phyloP scores from a whole-genome alignment of 257 asterid species.

The Solanum dulcamara region DNA sequence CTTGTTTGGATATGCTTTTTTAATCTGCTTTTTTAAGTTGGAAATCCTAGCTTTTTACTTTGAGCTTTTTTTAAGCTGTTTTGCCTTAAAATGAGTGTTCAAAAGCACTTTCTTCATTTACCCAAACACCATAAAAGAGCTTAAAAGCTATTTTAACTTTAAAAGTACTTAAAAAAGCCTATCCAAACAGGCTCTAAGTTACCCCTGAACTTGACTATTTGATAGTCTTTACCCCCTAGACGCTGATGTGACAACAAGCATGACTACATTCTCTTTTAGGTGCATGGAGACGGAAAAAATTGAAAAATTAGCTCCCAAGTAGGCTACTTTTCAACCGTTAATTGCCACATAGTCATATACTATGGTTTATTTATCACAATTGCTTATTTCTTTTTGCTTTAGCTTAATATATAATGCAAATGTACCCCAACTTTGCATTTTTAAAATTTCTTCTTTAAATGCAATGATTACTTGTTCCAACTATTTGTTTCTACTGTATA shows the following conservation, averaged over 20 bases:
- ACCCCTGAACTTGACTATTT: background rate
- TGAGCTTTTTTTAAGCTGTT: no score
- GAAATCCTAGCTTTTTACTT: no score
- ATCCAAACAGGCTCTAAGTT: no score
- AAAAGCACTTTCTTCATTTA: no score
- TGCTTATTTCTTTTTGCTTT: background rate
- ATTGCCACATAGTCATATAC: background rate
- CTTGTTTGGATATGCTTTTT: no score
- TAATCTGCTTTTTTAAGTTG: no score
- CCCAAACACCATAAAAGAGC: no score
- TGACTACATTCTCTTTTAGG: background rate
- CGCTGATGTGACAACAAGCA: background rate
- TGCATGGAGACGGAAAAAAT: background rate
- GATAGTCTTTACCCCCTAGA: background rate
- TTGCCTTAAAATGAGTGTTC: no score
- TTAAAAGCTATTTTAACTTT: no score
- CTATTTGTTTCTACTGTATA: background rate
- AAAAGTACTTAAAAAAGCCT: no score
- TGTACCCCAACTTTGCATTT: background rate
- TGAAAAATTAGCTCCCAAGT: background rate
- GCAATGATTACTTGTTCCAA: background rate
- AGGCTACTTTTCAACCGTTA: background rate
- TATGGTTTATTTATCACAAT: background rate
- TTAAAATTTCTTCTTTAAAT: background rate
- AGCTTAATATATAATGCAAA: background rate